Percentiles rank a stretch among this genome's conserved stretches.
Conservation (phyloP, 768 basidiomycete species). For the Suillus discolor region DNA sequence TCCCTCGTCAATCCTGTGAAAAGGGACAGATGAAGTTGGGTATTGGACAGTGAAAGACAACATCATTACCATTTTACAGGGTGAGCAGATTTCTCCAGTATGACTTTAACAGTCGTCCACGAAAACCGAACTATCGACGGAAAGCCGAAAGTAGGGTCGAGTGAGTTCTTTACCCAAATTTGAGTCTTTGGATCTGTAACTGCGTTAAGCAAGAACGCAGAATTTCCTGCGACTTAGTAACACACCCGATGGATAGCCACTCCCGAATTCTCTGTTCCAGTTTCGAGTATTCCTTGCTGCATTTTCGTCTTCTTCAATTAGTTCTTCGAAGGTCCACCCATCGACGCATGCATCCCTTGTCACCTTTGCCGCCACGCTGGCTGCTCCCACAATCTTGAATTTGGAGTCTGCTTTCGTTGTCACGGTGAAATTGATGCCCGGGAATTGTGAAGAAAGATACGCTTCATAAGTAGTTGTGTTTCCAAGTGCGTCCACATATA, state of each 20-base stretch:
- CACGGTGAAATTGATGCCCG: slow-evolving; percentile 86
- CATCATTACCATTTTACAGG: slow-evolving; percentile 72
- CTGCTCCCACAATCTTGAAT: slow-evolving; percentile 96
- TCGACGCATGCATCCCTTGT: slow-evolving; percentile 91
- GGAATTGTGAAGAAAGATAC: slow-evolving; percentile 80
- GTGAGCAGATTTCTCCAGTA: slow-evolving; percentile 81
- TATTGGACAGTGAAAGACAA: background rate
- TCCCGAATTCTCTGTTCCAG: slow-evolving; percentile 55
- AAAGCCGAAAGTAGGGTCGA: slow-evolving; percentile 91
- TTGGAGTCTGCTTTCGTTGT: slow-evolving; percentile 92
- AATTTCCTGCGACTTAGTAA: background rate
- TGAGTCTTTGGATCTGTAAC: slow-evolving; percentile 86
- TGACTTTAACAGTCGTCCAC: slow-evolving; percentile 90
- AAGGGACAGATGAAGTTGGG: slow-evolving; percentile 4
- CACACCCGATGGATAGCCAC: slow-evolving; percentile 89
- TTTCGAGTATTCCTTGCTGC: slow-evolving; percentile 7
- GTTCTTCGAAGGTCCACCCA: slow-evolving; percentile 81
- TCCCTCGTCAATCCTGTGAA: slow-evolving; percentile 78
- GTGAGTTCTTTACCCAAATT: slow-evolving; percentile 72
- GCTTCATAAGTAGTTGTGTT: slow-evolving; percentile 83
- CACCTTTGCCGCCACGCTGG: slow-evolving; percentile 97
- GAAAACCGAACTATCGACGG: slow-evolving; percentile 91
- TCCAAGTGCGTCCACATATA: slow-evolving; percentile 95
- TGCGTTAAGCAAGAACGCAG: background rate
- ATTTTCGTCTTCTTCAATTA: slow-evolving; percentile 17